Evolutionary conservation across 768 basidiomycete genomes (phyloP).

Genomic region (Gymnopilus dilepis): DNA sequence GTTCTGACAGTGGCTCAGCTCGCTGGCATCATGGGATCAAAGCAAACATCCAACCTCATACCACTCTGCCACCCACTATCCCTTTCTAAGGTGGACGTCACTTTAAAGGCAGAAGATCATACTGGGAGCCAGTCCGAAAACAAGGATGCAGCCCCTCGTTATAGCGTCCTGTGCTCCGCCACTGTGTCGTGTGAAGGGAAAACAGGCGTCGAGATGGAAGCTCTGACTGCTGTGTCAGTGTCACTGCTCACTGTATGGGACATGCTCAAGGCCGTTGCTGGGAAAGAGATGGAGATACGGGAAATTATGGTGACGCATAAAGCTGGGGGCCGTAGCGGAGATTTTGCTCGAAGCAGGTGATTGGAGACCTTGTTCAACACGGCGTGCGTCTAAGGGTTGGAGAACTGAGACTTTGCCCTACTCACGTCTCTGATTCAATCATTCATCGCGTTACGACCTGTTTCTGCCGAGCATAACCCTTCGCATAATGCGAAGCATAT

Average conservation of each 20-base stretch:
- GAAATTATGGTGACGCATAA: conserved; percentile 70
- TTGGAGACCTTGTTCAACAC: neutral
- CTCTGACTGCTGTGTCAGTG: conserved; percentile 80
- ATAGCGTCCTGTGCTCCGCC: conserved; percentile 66
- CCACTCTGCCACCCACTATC: conserved; percentile 88
- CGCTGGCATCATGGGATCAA: conserved; percentile 87
- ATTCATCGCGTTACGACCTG: too few species aligned
- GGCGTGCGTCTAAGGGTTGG: neutral
- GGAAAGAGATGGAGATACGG: conserved; percentile 83
- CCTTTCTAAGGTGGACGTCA: conserved; percentile 72
- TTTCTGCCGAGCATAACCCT: too few species aligned
- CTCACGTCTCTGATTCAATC: neutral
- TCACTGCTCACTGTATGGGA: conserved; percentile 89
- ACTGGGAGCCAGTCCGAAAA: conserved; percentile 4
- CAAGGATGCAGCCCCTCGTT: conserved; percentile 27
- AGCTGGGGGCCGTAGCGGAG: conserved; percentile 75
- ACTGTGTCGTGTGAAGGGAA: conserved; percentile 78
- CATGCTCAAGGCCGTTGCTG: conserved; percentile 91
- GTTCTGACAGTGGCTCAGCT: conserved; percentile 78
- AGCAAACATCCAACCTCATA: conserved; percentile 82
- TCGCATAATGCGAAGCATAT: neutral
- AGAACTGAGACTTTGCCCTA: neutral
- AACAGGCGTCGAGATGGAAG: conserved; percentile 95
- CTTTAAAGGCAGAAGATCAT: conserved; percentile 51
- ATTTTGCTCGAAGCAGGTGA: conserved; percentile 48